phyloP scores from a whole-genome alignment of 805 yeast species.

The Teunomyces stri region DNA sequence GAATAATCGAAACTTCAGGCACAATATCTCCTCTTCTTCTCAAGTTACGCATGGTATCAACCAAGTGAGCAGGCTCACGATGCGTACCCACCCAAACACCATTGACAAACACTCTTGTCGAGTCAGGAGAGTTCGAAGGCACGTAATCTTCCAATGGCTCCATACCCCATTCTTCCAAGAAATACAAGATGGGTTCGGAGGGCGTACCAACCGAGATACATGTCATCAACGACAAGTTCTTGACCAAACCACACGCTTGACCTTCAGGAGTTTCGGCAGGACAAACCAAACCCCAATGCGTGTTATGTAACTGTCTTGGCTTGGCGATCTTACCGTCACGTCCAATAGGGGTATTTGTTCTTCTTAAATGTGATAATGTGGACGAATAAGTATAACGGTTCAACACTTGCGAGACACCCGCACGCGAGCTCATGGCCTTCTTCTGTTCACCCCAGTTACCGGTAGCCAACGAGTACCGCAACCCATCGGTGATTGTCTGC shows the following conservation, averaged over 20 bases:
- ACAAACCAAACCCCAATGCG: conserved; percentile 99
- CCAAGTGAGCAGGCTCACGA: conserved; percentile 90
- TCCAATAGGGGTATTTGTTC: conserved; percentile 99
- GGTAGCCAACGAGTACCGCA: conserved; percentile 95
- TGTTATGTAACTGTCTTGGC: conserved; percentile 98
- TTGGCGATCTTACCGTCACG: conserved; percentile 98
- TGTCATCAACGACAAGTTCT: conserved; percentile 93
- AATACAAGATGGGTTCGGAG: conserved; percentile 90
- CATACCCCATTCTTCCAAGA: conserved; percentile 99
- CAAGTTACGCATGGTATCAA: conserved; percentile 83
- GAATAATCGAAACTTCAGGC: conserved; percentile 93
- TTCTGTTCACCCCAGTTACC: conserved; percentile 99
- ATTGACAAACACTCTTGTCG: conserved; percentile 92
- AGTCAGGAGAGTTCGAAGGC: conserved; percentile 86
- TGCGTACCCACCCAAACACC: conserved; percentile 99
- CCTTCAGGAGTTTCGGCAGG: conserved; percentile 99
- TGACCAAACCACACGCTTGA: conserved; percentile 99
- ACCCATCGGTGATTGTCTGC: conserved; percentile 94
- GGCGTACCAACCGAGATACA: conserved; percentile 97
- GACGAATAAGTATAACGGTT: conserved; percentile 98
- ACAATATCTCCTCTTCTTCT: conserved; percentile 95
- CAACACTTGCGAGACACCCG: conserved; percentile 98
- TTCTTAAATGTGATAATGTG: conserved; percentile 96
- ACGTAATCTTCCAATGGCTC: conserved; percentile 95
- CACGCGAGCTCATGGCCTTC: conserved; percentile 98